Conservation (phyloP, 169 alveolate genomes). For the Ichthyophthirius multifiliis region DNA sequence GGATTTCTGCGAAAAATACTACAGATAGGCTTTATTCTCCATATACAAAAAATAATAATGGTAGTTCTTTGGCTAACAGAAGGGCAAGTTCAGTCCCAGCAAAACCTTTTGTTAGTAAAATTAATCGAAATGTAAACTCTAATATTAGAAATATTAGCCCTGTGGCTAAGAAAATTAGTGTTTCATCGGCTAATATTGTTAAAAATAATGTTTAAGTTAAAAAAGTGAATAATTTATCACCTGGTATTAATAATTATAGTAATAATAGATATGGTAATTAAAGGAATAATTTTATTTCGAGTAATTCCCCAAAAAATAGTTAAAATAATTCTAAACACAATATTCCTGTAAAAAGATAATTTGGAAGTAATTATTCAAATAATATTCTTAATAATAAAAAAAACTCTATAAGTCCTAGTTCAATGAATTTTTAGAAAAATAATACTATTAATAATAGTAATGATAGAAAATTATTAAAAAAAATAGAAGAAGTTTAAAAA, state of each 20-base stretch:
- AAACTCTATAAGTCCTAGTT: not conserved
- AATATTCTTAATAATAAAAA: not conserved
- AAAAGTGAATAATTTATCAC: not conserved
- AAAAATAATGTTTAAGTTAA: not conserved
- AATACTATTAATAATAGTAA: not conserved
- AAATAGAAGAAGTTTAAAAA: not conserved
- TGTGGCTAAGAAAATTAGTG: not conserved
- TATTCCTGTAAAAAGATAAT: not conserved
- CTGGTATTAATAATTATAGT: not conserved
- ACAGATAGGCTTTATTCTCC: constrained; percentile 42
- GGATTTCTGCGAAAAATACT: constrained; percentile 11
- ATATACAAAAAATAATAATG: constrained; percentile 14
- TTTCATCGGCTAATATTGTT: not conserved
- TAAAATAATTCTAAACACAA: not conserved
- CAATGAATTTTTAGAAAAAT: not conserved
- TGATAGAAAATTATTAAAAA: not conserved
- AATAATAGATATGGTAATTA: not conserved
- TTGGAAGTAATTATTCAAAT: not conserved
- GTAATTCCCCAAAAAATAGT: not conserved
- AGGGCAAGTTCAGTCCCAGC: constrained; percentile 7
- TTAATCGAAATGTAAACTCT: not conserved
- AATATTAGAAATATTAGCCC: not conserved
- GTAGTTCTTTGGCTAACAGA: not conserved
- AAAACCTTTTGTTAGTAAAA: not conserved
- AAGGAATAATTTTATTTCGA: not conserved